Evolutionary conservation across 2,329 filamentous ascomycete species (phyloP), one percentile per base, ranked within the genome.

Genomic region (Davidsoniella eucalypti): DNA sequence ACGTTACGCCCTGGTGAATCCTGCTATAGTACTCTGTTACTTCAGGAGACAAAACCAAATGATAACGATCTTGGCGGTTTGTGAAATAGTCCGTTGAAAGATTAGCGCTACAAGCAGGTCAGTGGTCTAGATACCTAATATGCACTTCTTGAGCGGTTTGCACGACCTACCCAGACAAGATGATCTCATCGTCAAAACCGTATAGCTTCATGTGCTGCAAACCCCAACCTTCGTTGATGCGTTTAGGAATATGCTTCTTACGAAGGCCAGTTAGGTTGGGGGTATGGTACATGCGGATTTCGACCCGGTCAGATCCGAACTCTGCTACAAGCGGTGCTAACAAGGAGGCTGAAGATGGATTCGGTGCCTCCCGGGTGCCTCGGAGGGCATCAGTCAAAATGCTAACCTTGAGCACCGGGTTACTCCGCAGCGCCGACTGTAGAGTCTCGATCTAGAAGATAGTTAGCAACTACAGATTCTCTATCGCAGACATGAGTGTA

Each of bases 141-240:
- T 50, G n/a, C 14, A 39, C 17, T 25, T 7, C 38, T 9, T 8
- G 9, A 14, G 16, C 29, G 2, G 29, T 10, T 4, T 5, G 7
- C 5, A 10, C 3, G 23, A 51, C 69, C 55, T 73, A 86, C 77
- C 87, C 88, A 6, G 88, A 94, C 58, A 98, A 77, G 56, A 98
- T 90, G 52, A 98, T 83, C 63, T 94, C 87, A 60, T 98, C 87
- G 58, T 98, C 92, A 18, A 94, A 70, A 0, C 92, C 92, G 58
- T 98, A 98, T 0, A 98, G 71, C 71, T 98, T 98, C 90, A 98
- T 98, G 61, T 98, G 92, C 62, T 98, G 92, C 54, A 98, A 67
- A 1, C 92, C 92, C 92, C 92, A 98, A 16, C 92, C 92, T 66
- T 98, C 92, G 58, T 98, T 98, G 62, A 98, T 90, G 17, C 92